phyloP scores from a whole-genome alignment of 176 grass and related monocot genomes.

The Rhipidocladum racemiflorum region DNA sequence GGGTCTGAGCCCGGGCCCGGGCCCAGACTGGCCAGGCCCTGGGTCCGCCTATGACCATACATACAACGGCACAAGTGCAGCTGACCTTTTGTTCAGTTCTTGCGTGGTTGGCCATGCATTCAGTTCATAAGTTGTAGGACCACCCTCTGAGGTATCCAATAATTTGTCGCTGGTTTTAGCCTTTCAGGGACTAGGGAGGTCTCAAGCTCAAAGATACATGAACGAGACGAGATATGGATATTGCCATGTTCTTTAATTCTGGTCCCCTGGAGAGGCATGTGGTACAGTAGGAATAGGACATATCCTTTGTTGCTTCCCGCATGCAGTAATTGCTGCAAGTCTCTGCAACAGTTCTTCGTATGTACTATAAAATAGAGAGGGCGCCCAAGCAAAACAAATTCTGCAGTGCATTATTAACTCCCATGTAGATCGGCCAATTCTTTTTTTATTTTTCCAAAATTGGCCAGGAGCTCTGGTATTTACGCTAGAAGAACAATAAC shows the following conservation, averaged over 20 bases:
- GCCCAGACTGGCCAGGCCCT: no score
- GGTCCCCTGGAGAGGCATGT: constrained; percentile 34
- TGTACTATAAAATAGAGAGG: constrained; percentile 25
- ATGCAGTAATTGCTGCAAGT: constrained; percentile 27
- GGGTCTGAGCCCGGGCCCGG: no score
- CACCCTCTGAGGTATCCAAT: not conserved
- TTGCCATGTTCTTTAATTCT: constrained; percentile 24
- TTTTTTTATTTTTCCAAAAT: no score
- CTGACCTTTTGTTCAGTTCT: not conserved
- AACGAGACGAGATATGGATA: not conserved
- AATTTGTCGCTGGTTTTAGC: not conserved
- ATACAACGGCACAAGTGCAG: not conserved
- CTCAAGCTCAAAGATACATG: not conserved
- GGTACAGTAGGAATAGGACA: constrained; percentile 22
- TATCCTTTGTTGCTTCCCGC: constrained; percentile 19
- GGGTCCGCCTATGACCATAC: no score
- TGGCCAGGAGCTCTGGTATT: no score
- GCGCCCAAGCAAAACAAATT: constrained; percentile 22
- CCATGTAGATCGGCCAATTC: not conserved
- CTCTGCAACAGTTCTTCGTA: not conserved
- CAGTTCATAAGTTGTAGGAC: not conserved
- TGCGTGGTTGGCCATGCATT: not conserved
- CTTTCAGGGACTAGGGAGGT: not conserved
- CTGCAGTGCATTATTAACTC: not conserved
- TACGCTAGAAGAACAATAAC: no score